A percentile compares a stretch with the other conserved stretches of the same genome.
Evolutionary conservation across 2,329 filamentous ascomycete species (phyloP).

Genomic region (Elsinoe arachidis): DNA sequence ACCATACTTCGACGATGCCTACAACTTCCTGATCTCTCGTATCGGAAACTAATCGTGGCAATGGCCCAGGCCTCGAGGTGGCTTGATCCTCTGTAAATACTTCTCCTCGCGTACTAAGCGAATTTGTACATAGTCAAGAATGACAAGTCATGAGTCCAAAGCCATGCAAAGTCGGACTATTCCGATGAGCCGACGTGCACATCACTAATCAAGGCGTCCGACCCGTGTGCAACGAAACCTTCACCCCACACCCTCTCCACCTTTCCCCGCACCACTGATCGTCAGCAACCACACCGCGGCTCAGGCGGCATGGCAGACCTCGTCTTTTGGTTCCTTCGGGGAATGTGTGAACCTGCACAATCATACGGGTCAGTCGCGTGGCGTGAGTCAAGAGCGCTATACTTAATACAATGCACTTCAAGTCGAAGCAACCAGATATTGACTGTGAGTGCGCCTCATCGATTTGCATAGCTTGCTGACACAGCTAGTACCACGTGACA

Average conservation of each 20-base stretch:
- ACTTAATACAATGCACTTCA: conserved; percentile 23
- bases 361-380: no score
- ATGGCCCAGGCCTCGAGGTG: not conserved
- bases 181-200: not conserved
- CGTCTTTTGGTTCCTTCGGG: no score
- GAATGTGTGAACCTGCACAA: no score
- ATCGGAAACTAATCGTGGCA: not conserved
- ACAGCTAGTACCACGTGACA: conserved; percentile 42
- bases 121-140: not conserved
- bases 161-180: not conserved
- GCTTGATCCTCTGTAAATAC: not conserved
- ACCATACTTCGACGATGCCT: not conserved
- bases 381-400: no score
- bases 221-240: no score
- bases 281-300: not conserved
- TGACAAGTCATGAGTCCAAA: not conserved
- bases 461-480: conserved; percentile 13
- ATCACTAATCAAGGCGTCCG: no score
- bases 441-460: conserved; percentile 21
- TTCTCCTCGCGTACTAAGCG: not conserved
- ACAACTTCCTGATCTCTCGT: not conserved
- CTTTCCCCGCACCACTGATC: not conserved
- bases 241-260: not conserved
- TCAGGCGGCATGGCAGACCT: not conserved
- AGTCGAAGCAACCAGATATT: conserved; percentile 32